These are phyloP conservation scores for Nemania serpens DNA, from an alignment of 2,329 filamentous ascomycete species.

Conservation along the genomic window DNA sequence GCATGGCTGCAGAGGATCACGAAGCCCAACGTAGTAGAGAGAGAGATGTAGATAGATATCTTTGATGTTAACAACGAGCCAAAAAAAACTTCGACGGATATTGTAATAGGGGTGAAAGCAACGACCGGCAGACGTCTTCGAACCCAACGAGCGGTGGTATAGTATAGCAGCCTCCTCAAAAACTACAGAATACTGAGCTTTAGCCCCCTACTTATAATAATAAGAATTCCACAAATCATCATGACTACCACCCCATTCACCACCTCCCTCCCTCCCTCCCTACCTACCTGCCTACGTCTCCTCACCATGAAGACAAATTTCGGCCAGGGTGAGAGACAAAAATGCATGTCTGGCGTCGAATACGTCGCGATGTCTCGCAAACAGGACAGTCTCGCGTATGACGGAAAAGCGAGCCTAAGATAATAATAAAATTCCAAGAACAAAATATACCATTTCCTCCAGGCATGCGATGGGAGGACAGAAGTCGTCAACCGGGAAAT, in stretches of 20 bases:
- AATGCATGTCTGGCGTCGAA: constrained; percentile 10
- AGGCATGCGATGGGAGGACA: no score
- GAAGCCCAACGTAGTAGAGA: background rate
- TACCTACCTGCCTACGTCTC: background rate
- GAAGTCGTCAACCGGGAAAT: no score
- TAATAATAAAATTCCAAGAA: no score
- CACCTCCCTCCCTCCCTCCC: background rate
- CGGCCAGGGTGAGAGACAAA: constrained; percentile 1
- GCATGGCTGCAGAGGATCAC: constrained; percentile 17
- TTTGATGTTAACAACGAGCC: background rate
- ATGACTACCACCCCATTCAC: background rate
- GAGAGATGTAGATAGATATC: background rate
- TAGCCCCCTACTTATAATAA: constrained; percentile 15
- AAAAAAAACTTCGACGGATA: background rate
- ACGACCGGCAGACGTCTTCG: background rate
- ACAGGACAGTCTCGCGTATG: constrained; percentile 11
- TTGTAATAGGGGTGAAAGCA: background rate
- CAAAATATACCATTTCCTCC: no score
- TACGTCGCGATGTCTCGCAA: constrained; percentile 13
- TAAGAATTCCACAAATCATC: background rate
- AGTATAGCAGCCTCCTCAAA: background rate
- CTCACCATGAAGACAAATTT: background rate
- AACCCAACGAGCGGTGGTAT: background rate
- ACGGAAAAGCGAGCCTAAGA: background rate
- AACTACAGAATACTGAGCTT: background rate